These are phyloP conservation scores for Coprinopsis marcescibilis DNA, from an alignment of 768 basidiomycete genomes.

Conservation along the genomic window DNA sequence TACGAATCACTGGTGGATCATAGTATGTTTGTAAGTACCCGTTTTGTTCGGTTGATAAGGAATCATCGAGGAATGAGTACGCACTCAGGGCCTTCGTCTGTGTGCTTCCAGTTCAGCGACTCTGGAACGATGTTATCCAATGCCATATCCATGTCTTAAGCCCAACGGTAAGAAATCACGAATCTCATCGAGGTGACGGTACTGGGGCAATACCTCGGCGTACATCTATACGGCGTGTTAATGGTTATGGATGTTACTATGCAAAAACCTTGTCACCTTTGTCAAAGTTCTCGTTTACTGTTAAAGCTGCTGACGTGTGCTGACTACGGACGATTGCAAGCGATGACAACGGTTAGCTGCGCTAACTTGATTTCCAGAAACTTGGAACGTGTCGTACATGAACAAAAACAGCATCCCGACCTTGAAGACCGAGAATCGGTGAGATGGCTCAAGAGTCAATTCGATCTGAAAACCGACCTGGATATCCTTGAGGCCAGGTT, in stretches of 20 bases:
- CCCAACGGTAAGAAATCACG: not conserved
- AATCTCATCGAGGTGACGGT: not conserved
- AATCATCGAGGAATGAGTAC: constrained; percentile 20
- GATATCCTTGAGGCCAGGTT: constrained; percentile 60
- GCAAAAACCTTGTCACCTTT: constrained; percentile 45
- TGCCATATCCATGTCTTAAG: constrained; percentile 89
- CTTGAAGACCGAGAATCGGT: constrained; percentile 28
- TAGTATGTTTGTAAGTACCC: constrained; percentile 1
- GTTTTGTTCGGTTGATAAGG: constrained; percentile 3
- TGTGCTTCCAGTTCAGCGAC: constrained; percentile 73
- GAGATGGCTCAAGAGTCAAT: not conserved
- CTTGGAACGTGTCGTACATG: constrained; percentile 45
- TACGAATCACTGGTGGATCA: constrained; percentile 62
- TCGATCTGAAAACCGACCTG: constrained; percentile 36
- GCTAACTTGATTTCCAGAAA: no score
- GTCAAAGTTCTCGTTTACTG: constrained; percentile 89
- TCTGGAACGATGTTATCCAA: constrained; percentile 88
- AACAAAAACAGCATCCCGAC: constrained; percentile 87
- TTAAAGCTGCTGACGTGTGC: constrained; percentile 76
- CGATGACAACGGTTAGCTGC: not conserved
- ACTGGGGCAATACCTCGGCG: constrained; percentile 25
- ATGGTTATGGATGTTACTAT: not conserved
- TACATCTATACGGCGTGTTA: not conserved
- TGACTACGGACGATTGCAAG: constrained; percentile 20
- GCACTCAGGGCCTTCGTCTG: constrained; percentile 90